These are phyloP conservation scores for Pichia pseudocactophila DNA, from an alignment of 805 yeast species.

Conservation along the genomic window DNA sequence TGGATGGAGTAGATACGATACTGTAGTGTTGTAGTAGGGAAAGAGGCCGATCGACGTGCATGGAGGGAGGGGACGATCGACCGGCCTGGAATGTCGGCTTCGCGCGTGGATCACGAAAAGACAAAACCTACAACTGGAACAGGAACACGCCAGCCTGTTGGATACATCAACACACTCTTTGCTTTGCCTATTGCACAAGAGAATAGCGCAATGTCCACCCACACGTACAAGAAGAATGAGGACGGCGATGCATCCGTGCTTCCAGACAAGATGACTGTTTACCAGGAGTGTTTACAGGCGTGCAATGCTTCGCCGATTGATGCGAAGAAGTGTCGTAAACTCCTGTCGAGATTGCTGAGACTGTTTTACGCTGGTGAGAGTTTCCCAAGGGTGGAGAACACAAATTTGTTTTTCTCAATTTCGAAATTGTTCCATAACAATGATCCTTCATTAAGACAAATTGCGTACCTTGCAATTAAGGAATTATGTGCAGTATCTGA, in stretches of 20 bases:
- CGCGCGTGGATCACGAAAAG: no score
- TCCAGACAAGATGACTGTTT: constrained; percentile 95
- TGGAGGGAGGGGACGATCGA: background rate
- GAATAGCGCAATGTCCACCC: constrained; percentile 59
- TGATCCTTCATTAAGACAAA: constrained; percentile 79
- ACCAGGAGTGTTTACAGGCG: constrained; percentile 87
- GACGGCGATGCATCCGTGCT: constrained; percentile 55
- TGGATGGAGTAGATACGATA: no score
- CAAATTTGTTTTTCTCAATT: constrained; percentile 85
- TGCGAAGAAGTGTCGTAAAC: constrained; percentile 74
- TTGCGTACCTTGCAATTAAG: constrained; percentile 89
- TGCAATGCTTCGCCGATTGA: constrained; percentile 88
- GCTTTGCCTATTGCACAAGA: no score
- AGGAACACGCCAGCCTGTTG: no score
- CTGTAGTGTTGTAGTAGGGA: background rate
- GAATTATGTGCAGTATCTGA: constrained; percentile 78
- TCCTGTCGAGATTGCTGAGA: constrained; percentile 76
- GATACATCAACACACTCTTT: background rate
- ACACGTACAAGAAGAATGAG: constrained; percentile 75
- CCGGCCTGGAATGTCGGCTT: no score
- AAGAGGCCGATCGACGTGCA: background rate
- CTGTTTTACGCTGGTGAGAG: constrained; percentile 78
- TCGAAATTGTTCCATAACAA: constrained; percentile 92
- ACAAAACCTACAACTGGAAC: no score
- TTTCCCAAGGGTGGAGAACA: constrained; percentile 83